Conservation (phyloP, 768 basidiomycete species). For the Lactifluus pinguis region DNA sequence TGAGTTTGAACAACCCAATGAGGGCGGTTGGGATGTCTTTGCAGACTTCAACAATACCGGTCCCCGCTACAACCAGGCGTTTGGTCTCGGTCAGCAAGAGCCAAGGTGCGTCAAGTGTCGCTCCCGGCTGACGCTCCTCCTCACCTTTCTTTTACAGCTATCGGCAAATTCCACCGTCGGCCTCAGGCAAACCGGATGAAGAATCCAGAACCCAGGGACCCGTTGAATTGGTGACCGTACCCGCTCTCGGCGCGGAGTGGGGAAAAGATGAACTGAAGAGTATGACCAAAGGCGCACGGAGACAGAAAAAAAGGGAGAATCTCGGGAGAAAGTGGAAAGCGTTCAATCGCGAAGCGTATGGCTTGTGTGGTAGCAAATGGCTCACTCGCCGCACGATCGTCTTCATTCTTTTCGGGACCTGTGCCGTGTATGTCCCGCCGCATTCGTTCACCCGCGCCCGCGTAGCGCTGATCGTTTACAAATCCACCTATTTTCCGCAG, state of each 20-base stretch:
- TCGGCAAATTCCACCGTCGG: constrained; percentile 12
- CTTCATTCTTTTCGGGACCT: constrained; percentile 56
- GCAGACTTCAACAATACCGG: constrained; percentile 87
- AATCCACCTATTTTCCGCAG: constrained; percentile 28
- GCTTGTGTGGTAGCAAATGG: constrained; percentile 67
- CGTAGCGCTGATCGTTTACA: background rate
- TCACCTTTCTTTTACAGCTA: constrained; percentile 8
- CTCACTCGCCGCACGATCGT: constrained; percentile 63
- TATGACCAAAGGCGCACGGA: constrained; percentile 64
- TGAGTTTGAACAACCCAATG: constrained; percentile 43
- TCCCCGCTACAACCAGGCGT: constrained; percentile 62
- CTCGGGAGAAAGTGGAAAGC: constrained; percentile 55
- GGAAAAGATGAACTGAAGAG: constrained; percentile 63
- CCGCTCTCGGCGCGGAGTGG: constrained; percentile 90
- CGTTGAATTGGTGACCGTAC: constrained; percentile 88
- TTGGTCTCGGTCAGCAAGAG: constrained; percentile 33
- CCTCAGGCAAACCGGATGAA: constrained; percentile 30
- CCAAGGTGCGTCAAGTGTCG: constrained; percentile 36
- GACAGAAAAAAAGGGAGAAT: constrained; percentile 48
- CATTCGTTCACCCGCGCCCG: background rate
- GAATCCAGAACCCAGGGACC: constrained; percentile 33
- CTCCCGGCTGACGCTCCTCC: constrained; percentile 9
- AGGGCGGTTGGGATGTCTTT: constrained; percentile 66
- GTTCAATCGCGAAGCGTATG: constrained; percentile 73
- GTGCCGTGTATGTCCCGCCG: constrained; percentile 38